phyloP scores from a whole-genome alignment of 768 basidiomycete species.

The Gloeophyllum trabeum region DNA sequence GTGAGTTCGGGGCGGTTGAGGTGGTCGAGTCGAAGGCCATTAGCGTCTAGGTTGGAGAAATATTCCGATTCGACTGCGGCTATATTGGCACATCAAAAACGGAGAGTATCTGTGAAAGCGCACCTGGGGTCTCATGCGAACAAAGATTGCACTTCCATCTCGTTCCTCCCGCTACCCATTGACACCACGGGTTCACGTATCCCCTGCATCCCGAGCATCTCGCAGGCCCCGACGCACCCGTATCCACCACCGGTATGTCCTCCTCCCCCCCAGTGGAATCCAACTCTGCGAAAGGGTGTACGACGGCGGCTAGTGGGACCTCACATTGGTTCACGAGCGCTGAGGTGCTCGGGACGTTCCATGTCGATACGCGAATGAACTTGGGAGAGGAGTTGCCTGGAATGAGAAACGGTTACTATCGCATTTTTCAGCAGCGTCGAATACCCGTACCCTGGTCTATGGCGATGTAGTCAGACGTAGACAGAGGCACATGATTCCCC shows the following conservation, averaged over 20 bases:
- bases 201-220: constrained; percentile 78
- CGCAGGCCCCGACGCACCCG: constrained; percentile 62
- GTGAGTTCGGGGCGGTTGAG: constrained; percentile 75
- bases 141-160: constrained; percentile 94
- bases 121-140: constrained; percentile 73
- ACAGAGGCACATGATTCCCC: constrained; percentile 59
- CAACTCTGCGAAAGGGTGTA: constrained; percentile 87
- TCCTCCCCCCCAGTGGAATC: constrained; percentile 63
- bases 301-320: constrained; percentile 73
- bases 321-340: constrained; percentile 72
- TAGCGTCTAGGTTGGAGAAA: constrained; percentile 74
- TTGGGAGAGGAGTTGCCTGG: constrained; percentile 86
- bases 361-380: constrained; percentile 82
- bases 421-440: not conserved
- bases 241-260: constrained; percentile 66
- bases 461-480: constrained; percentile 81
- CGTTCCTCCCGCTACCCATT: constrained; percentile 71
- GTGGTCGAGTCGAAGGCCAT: constrained; percentile 71
- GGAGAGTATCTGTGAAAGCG: constrained; percentile 14
- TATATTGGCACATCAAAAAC: constrained; percentile 1
- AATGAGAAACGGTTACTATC: not conserved
- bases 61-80: constrained; percentile 65
- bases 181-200: constrained; percentile 92
- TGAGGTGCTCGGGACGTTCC: constrained; percentile 75
- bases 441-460: constrained; percentile 78